Evolutionary conservation across 768 basidiomycete genomes (phyloP).

Genomic region (Goffeauzyma gilvescens): DNA sequence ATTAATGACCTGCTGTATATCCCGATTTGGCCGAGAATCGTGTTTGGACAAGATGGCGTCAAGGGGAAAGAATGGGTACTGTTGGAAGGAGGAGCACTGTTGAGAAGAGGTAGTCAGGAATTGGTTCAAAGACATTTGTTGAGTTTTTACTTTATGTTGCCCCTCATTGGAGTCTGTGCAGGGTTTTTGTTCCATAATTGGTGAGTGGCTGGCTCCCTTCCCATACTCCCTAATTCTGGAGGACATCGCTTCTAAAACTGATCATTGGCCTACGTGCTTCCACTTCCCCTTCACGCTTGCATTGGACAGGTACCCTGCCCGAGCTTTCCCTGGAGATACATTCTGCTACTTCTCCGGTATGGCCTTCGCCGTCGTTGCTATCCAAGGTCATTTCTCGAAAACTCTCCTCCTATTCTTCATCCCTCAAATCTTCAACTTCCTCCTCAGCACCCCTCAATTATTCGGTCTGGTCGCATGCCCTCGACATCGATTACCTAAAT

Average conservation of each 20-base stretch:
- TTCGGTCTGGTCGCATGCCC: conserved; percentile 89
- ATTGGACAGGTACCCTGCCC: conserved; percentile 68
- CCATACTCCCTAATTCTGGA: no score
- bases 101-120: conserved; percentile 66
- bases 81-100: conserved; percentile 24
- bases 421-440: conserved; percentile 93
- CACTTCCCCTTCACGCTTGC: neutral
- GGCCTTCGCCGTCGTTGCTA: conserved; percentile 95
- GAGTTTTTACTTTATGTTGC: conserved; percentile 92
- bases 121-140: conserved; percentile 85
- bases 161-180: conserved; percentile 69
- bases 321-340: conserved; percentile 88
- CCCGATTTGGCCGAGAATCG: conserved; percentile 38
- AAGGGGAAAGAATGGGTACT: neutral
- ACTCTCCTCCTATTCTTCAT: conserved; percentile 90
- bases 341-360: conserved; percentile 95
- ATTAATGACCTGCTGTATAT: conserved; percentile 84
- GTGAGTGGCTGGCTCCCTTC: conserved; percentile 44
- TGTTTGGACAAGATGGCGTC: neutral
- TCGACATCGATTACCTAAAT: conserved; percentile 81
- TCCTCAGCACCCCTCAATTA: conserved; percentile 81
- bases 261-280: neutral
- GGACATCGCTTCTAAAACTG: neutral
- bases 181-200: conserved; percentile 94
- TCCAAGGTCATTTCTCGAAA: conserved; percentile 93